Base-by-base conservation (phyloP, 2,329 filamentous ascomycete genomes). In the Penicillium sp. region DNA sequence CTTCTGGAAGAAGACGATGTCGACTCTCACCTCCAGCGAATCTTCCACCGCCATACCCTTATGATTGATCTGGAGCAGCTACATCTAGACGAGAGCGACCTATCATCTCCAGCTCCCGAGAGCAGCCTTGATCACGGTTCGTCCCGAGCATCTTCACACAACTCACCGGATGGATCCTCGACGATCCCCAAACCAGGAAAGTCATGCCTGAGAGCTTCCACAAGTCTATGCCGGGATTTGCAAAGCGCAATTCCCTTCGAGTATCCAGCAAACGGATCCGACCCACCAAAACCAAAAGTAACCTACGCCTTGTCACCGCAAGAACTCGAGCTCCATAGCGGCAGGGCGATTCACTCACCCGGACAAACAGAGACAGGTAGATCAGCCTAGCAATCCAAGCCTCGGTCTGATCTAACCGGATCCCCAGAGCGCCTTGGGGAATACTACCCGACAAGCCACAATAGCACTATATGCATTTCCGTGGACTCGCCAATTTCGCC, bases 1-100 rank as follows among this genome's bases (percentile, higher is more conserved):
- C 49, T 52, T 22, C 58, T 75, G 27, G 64, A 64, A 2, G 65
- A 72, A 16, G 58, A 67, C 18, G 73, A 76, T 54, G 31, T 75
- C 21, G 61, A 68, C 29, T 65, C 57, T 52, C 65, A 69, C 42
- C 59, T 75, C 16, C 63, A 67, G 36, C 54, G 59, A 9, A 58
- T 64, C 40, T 52, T 55, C 43, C 59, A 60, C 22, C 60, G 56
- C 34, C 21, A 53, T 40, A 44, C 56, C 11, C 49, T 63, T 4
- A 49, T 60, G 11, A 31, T 49, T 6, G 53, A 61, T 11, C 60
- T 65, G 32, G 53, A 60, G 27, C 56, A 53, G n/a, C 54, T 67
- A 10, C 45, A 48, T 29, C 31, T 65, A 21, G 49, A 59, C 13
- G 59, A 27, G 24, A 27, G 24, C 24, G 24, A 27, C 24, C 3